Conservation (phyloP, 139 green algal genomes). For the Chlamydomonas schloesseri region DNA sequence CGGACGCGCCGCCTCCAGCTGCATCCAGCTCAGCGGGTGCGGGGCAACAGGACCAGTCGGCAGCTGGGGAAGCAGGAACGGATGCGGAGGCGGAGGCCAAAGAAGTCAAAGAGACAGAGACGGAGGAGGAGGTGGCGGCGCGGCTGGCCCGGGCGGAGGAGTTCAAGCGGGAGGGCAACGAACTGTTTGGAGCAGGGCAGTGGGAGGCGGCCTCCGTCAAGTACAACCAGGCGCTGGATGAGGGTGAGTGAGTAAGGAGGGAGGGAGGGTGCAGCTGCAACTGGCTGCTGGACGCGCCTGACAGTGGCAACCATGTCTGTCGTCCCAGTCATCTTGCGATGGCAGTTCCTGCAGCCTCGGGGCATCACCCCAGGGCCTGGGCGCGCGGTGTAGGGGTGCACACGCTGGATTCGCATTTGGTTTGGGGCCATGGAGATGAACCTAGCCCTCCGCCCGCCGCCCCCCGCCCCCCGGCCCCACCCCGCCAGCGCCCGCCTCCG, state of each 20-base stretch:
- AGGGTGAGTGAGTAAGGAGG: not conserved
- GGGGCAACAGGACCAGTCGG: too few relatives aligned
- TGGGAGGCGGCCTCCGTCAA: constrained; percentile 71
- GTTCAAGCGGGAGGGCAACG: constrained; percentile 80
- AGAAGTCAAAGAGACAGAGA: not conserved
- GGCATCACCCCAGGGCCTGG: too few relatives aligned
- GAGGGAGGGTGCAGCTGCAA: too few relatives aligned
- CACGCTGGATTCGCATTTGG: too few relatives aligned
- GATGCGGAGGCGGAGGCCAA: not conserved
- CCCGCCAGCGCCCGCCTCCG: constrained; percentile 51
- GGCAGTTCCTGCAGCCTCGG: not conserved
- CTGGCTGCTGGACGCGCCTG: not conserved
- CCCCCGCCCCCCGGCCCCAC: not conserved
- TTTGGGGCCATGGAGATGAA: not conserved
- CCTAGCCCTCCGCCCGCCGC: too few relatives aligned
- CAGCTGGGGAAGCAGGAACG: too few relatives aligned
- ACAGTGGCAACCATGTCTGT: not conserved
- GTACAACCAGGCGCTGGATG: constrained; percentile 71
- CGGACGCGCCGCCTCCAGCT: too few relatives aligned
- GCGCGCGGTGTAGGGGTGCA: too few relatives aligned
- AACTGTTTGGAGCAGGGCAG: constrained; percentile 57
- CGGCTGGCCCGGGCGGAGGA: constrained; percentile 62
- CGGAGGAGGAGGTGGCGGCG: not conserved
- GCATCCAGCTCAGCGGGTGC: too few relatives aligned
- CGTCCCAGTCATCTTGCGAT: too few relatives aligned